Base-by-base conservation (phyloP, 2,329 filamentous ascomycete species). In the Metarhizium album region DNA sequence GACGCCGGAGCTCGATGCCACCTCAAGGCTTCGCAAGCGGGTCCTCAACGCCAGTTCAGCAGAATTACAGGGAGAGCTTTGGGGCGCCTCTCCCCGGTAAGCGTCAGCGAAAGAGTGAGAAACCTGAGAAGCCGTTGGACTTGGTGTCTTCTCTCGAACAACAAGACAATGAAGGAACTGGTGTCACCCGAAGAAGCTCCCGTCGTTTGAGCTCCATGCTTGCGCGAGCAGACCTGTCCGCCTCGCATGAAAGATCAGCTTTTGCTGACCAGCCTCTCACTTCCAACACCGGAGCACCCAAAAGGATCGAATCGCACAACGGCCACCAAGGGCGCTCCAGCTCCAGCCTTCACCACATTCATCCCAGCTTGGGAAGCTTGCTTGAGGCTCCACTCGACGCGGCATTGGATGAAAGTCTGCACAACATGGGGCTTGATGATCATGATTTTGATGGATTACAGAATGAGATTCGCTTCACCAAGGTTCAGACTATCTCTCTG, bases 171-270 rank as follows among this genome's bases (percentile, higher is more conserved):
- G 72, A 77, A 50, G 73, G 70, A 11, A 63, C 66, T n/a, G 72
- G 74, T 16, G 72, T 73, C 13, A 75, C 75, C 0, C 70, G 80
- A 48, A 73, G 80, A 53, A 80, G 80, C 54, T 84, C 81, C 18
- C 82, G 93, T 42, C 81, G 93, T 47, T 86, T 97, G 24, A 98
- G 93, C 70, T 97, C 91, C 16, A 79, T 95, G 69, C 74, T 96
- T 49, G 90, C 90, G 16, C 79, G 91, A 60, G 86, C 87, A 31
- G 91, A 96, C 63, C 72, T 96, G 20, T 91, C 88, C 0, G 84
- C 87, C 9, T 93, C 85, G 16, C 87, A 91, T 57, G 90, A 95
- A 58, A 79, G 87, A 59, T 76, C 83, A 1, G 78, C 83, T n/a
- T 94, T 95, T 62, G 78, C 83, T 27, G 90, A 95, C 46, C 79